phyloP scores from a whole-genome alignment of 768 basidiomycete genomes.

The Hydnomerulius pinastri region DNA sequence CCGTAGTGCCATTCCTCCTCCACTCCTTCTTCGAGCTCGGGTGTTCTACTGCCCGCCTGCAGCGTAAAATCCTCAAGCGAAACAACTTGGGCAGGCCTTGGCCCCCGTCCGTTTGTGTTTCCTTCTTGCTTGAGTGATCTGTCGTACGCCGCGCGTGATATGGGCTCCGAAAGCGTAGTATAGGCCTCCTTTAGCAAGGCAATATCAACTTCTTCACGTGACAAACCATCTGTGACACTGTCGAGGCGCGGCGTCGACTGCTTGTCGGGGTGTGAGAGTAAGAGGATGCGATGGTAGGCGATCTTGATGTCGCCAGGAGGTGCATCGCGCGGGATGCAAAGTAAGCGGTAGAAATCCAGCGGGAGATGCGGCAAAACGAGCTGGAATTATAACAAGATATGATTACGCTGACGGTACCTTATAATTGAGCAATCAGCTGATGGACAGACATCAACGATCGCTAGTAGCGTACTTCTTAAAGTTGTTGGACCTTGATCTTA shows the following conservation, averaged over 20 bases:
- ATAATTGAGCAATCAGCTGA: too few species aligned
- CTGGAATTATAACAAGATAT: too few species aligned
- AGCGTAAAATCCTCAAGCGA: slow-evolving; percentile 71
- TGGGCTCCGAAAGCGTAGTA: slow-evolving; percentile 52
- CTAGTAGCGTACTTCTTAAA: too few species aligned
- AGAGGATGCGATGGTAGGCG: slow-evolving; percentile 69
- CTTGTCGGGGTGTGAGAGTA: slow-evolving; percentile 69
- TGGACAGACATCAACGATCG: too few species aligned
- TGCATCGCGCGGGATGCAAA: slow-evolving; percentile 53
- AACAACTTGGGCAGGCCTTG: slow-evolving; percentile 75
- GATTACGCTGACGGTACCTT: too few species aligned
- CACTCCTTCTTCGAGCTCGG: slow-evolving; percentile 34
- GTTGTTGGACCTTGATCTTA: too few species aligned
- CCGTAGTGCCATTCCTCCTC: slow-evolving; percentile 49
- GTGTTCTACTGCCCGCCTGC: slow-evolving; percentile 7
- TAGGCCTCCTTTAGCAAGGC: slow-evolving; percentile 70
- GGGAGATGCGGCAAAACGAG: not conserved
- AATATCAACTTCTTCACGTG: slow-evolving; percentile 40
- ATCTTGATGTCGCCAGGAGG: slow-evolving; percentile 58
- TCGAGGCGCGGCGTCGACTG: slow-evolving; percentile 24
- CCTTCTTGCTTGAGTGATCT: slow-evolving; percentile 10
- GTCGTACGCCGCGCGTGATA: slow-evolving; percentile 56
- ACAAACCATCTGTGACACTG: slow-evolving; percentile 24
- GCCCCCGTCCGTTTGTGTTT: slow-evolving; percentile 28
- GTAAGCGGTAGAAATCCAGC: slow-evolving; percentile 60